Base-by-base conservation (phyloP, 495 filamentous ascomycete species). In the Podospora tetraspora region DNA sequence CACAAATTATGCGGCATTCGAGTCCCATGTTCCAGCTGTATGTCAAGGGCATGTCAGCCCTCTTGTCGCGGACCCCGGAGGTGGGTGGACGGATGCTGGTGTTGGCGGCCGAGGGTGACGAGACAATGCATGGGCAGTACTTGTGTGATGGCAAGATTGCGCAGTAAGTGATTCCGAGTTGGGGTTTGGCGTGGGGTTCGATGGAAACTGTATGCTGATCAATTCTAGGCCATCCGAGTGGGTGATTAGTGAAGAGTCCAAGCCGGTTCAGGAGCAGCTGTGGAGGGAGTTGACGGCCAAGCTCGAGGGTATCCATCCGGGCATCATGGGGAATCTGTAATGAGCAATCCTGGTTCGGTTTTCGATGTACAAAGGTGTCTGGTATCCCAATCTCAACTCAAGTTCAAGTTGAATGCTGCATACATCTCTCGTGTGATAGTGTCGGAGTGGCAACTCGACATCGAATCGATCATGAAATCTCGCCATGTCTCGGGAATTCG, bases 261-360 rank as follows among this genome's bases (percentile, higher is more conserved):
- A 25, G 13, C 60, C 70, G 16, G 66, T 66, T 6, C 77, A 79
- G 59, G 71, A 74, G 62, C 70, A 73, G 61, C 63, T 81, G 1
- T 80, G 76, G 78, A 25, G 56, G 9, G 78, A 79, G 64, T 66
- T 81, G 59, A 58, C 62, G 3, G 59, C 64, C 29, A 78, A 72
- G 61, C 67, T 80, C 21, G 78, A 81, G 67, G 67, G 21, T 1
- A 78, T 74, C 63, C 76, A 72, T 57, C 68, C 72, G 0, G 70
- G 72, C 0, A 61, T 70, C 21, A 29, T 61, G 34, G 57, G 67
- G 43, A 69, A 69, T 62, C 56, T 72, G 19, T 68, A 27, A 60
- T 19, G n/a, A n/a, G n/a, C n/a, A n/a, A n/a, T n/a, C n/a, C n/a
- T n/a, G n/a, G n/a, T n/a, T n/a, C n/a, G n/a, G n/a, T n/a, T n/a